These are phyloP conservation scores for Psilocybe sp. DNA, from an alignment of 768 basidiomycete genomes.

Conservation along the genomic window DNA sequence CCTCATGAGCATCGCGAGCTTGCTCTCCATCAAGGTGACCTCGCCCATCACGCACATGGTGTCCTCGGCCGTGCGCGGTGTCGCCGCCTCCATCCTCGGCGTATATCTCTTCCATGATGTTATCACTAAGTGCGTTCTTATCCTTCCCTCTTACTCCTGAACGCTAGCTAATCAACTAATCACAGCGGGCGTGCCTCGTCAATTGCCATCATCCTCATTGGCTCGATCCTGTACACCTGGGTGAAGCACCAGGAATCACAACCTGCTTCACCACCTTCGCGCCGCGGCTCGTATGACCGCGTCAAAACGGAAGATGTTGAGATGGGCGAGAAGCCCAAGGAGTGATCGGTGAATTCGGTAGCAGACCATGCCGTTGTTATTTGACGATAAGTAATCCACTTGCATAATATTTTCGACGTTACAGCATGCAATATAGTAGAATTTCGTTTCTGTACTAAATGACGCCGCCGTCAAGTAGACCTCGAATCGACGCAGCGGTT, in stretches of 20 bases:
- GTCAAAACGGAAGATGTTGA: slow-evolving; percentile 51
- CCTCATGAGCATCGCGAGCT: slow-evolving; percentile 90
- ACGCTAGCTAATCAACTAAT: neutral
- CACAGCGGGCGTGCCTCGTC: slow-evolving; percentile 77
- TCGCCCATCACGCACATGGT: slow-evolving; percentile 98
- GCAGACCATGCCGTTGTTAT: no score
- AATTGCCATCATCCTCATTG: slow-evolving; percentile 75
- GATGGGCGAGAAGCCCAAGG: slow-evolving; percentile 13
- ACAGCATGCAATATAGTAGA: no score
- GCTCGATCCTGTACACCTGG: slow-evolving; percentile 88
- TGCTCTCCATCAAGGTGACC: slow-evolving; percentile 95
- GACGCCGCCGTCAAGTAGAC: no score
- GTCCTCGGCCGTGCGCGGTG: slow-evolving; percentile 92
- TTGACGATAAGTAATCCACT: no score
- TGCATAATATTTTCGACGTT: no score
- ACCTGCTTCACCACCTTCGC: slow-evolving; percentile 23
- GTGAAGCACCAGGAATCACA: slow-evolving; percentile 74
- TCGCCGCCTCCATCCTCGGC: slow-evolving; percentile 83
- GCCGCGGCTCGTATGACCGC: slow-evolving; percentile 49
- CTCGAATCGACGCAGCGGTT: no score
- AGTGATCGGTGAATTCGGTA: no score
- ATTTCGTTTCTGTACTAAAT: no score
- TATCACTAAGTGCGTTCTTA: slow-evolving; percentile 64
- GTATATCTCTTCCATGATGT: slow-evolving; percentile 80
- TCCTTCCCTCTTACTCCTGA: neutral